Percentiles rank a stretch among this genome's conserved stretches.
Evolutionary conservation across 78 protist species (phyloP).

Genomic region (Anaeramoeba ignava): DNA sequence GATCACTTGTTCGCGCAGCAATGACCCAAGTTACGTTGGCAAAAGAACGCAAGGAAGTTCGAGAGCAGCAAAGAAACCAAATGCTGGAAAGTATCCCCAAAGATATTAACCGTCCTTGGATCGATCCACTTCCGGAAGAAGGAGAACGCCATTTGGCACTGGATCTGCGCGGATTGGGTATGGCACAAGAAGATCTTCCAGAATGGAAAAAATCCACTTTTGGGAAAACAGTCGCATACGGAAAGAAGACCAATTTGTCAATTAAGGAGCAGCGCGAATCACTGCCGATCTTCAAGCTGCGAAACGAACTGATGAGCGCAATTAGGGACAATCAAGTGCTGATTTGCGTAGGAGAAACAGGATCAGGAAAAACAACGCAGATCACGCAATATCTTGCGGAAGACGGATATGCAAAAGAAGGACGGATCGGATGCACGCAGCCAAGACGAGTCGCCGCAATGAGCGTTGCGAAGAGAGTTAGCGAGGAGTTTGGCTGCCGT

Average conservation of each 20-base stretch:
- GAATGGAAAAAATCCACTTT: conserved; percentile 4
- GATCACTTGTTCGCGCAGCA: conserved; percentile 84
- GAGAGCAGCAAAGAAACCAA: conserved; percentile 44
- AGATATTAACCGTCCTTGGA: conserved; percentile 57
- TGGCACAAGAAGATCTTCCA: neutral
- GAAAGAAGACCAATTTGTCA: conserved; percentile 26
- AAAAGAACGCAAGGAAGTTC: conserved; percentile 75
- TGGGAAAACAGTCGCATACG: conserved; percentile 20
- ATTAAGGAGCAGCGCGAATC: conserved; percentile 74
- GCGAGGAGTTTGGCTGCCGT: conserved; percentile 94
- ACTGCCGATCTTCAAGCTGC: conserved; percentile 68
- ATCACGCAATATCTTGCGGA: conserved; percentile 75
- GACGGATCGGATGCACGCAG: conserved; percentile 79
- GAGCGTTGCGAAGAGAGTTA: conserved; percentile 94
- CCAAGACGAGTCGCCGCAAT: conserved; percentile 99
- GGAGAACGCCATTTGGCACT: conserved; percentile 57
- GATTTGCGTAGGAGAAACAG: conserved; percentile 79
- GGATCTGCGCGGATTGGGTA: conserved; percentile 20
- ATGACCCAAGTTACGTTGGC: conserved; percentile 52
- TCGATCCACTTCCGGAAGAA: conserved; percentile 59
- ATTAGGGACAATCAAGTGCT: conserved; percentile 60
- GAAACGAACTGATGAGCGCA: conserved; percentile 53
- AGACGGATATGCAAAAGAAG: conserved; percentile 43
- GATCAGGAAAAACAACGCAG: conserved; percentile 80
- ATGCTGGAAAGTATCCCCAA: conserved; percentile 51